Conservation (phyloP, 441 rosid species). For the Pelargonium fulgidum region DNA sequence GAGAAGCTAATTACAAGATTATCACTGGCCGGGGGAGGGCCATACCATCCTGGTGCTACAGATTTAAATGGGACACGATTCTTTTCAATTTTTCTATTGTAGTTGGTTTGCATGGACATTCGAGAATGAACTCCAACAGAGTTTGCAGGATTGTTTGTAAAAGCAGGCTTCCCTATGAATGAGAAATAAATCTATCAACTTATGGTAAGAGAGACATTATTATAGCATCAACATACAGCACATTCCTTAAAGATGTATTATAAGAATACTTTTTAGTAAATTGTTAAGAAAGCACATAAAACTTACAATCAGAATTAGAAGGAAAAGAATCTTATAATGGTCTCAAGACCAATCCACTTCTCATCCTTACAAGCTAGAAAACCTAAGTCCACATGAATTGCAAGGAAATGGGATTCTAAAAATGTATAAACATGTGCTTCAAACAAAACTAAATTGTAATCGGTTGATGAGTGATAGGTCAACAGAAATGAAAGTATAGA, state of each 20-base stretch:
- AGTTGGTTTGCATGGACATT: constrained; percentile 31
- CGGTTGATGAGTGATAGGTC: neutral
- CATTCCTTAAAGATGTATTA: neutral
- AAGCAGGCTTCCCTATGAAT: constrained; percentile 41
- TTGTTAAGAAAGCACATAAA: neutral
- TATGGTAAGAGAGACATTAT: constrained; percentile 8
- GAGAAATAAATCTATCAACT: constrained; percentile 12
- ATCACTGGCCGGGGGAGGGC: constrained; percentile 32
- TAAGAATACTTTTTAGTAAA: neutral
- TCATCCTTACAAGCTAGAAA: neutral
- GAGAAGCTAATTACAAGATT: constrained; percentile 89
- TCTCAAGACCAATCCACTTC: constrained; percentile 7
- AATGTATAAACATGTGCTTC: neutral
- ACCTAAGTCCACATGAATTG: neutral
- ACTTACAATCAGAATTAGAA: neutral
- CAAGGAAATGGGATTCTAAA: neutral
- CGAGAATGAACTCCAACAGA: constrained; percentile 27
- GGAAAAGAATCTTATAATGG: neutral
- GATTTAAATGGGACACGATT: constrained; percentile 36
- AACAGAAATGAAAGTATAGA: neutral
- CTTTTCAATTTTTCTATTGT: constrained; percentile 37
- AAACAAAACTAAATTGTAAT: neutral
- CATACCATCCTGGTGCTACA: constrained; percentile 37
- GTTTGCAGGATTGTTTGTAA: constrained; percentile 26
- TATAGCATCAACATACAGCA: neutral